phyloP scores from a whole-genome alignment of 331 rosid genomes.

The Prunus yedoensis region DNA sequence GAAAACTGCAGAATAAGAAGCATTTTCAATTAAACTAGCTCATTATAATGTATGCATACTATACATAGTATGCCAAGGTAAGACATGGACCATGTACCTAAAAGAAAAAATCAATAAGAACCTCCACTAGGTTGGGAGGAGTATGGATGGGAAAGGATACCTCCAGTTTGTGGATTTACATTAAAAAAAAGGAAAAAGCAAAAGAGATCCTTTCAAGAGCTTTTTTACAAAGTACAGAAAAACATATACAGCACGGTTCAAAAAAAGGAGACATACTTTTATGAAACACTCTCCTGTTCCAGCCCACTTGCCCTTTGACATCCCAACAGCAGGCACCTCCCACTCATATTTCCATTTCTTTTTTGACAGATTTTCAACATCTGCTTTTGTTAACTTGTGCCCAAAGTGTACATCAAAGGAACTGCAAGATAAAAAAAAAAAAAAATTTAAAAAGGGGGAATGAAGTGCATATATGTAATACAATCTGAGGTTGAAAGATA shows the following conservation, averaged over 20 bases:
- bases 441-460: slow-evolving; percentile 5
- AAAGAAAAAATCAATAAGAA: too few species aligned
- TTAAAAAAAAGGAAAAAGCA: background rate
- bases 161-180: background rate
- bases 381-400: slow-evolving; percentile 63
- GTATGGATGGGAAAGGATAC: background rate
- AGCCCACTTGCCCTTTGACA: slow-evolving; percentile 76
- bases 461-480: background rate
- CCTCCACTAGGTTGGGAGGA: slow-evolving; percentile 1
- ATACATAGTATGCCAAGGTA: background rate
- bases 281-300: slow-evolving; percentile 76
- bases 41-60: background rate
- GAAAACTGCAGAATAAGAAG: slow-evolving; percentile 8
- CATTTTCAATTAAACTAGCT: background rate
- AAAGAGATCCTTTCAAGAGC: background rate
- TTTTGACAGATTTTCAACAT: slow-evolving; percentile 44
- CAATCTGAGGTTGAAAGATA: background rate
- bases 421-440: slow-evolving; percentile 40
- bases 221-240: background rate
- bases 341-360: slow-evolving; percentile 59
- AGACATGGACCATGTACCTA: background rate
- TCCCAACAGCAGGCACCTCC: slow-evolving; percentile 72
- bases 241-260: background rate
- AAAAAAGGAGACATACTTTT: slow-evolving; percentile 47
- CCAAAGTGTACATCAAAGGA: slow-evolving; percentile 60